Evolutionary conservation across 305 asterid species (phyloP), one percentile per base, ranked within the genome.

Genomic region (Rubia balearica): DNA sequence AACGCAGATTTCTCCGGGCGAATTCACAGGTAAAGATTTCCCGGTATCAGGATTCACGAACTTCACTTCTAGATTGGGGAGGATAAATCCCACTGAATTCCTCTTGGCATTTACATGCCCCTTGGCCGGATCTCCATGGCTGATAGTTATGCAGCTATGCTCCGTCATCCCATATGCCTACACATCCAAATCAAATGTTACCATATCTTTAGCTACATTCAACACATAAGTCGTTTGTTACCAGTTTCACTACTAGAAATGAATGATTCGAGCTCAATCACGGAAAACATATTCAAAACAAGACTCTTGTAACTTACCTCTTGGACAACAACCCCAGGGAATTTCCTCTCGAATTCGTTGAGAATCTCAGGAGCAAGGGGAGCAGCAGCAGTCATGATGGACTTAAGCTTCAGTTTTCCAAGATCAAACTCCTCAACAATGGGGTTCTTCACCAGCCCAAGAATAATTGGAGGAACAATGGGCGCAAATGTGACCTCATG

Each of bases 161-260:
- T 90, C 98, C 1, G 98, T 92, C 98, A 92, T 88, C 56, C 98
- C 98, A 71, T 90, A 90, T 2, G 97, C 98, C 98, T 88, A 69
- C 5, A 46, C 53, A 65, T 49, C 9, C 21, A 49, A 49, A 49
- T 16, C 6, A 5, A 49, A 49, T 17, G 57, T 16, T 45, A 16
- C 21, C 57, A 46, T 3, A 14, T 48, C 17, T 49, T 16, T 49
- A 5, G 33, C 33, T 30, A 30, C 33, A 30, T 30, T 30, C 33
- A 30, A 30, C 33, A 1, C 33, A 30, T 30, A 30, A 30, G 33
- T 30, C 33, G 33, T 30, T 30, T 3, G 33, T 30, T 30, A 30
- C 33, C 33, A n/a, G n/a, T 49, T 1, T 16, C 17, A 16, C 57
- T 46, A 0, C 57, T 49, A 49, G 21, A 5, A 14, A 49, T 49